Evolutionary conservation across 2,329 filamentous ascomycete species (phyloP), one percentile per base, ranked within the genome.

Genomic region (Pestalotiopsis fici): DNA sequence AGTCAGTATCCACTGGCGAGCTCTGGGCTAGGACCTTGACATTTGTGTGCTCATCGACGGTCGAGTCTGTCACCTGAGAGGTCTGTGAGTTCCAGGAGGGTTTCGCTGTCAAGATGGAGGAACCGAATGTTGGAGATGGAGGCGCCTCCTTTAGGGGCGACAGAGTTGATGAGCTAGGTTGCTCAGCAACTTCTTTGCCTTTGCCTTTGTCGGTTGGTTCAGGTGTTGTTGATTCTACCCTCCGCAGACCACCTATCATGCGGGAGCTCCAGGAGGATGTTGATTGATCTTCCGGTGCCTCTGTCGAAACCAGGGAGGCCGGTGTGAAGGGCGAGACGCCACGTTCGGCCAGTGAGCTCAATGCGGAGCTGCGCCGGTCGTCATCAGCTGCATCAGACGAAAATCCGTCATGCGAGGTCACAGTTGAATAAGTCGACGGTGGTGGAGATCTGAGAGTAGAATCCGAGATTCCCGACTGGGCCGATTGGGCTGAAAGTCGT

Each of bases 171-270:
- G 74, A 67, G 43, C 71, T 60, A n/a, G 69, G 57, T 50, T 64
- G 67, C 61, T 72, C 69, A 39, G 71, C 67, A 65, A 75, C 71
- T 69, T 81, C 78, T 70, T 80, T 83, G 68, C 77, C 79, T 75
- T 84, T 83, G 62, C 74, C 76, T 69, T 77, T 77, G 23, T 69
- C 66, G 25, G 70, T 73, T 66, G 77, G 70, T 71, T 85, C 82
- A 23, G 80, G 79, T 57, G 80, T 82, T 57, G 80, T 82, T 35
- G 77, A 78, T 57, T 80, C 78, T 21, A 88, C 85, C 74, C 86
- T 86, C 66, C 86, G 86, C 67, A 88, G 74, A 65, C 86, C 86
- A 71, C 87, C 86, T 59, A 84, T 79, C 75, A 88, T 81, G 70
- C 83, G 84, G 72, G 86, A 85, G 74, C 84, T 87, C 82, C 84